Percentiles rank a stretch among this genome's conserved stretches.
These are phyloP conservation scores for Russula earlei DNA, from an alignment of 768 basidiomycete species.

Conservation along the genomic window DNA sequence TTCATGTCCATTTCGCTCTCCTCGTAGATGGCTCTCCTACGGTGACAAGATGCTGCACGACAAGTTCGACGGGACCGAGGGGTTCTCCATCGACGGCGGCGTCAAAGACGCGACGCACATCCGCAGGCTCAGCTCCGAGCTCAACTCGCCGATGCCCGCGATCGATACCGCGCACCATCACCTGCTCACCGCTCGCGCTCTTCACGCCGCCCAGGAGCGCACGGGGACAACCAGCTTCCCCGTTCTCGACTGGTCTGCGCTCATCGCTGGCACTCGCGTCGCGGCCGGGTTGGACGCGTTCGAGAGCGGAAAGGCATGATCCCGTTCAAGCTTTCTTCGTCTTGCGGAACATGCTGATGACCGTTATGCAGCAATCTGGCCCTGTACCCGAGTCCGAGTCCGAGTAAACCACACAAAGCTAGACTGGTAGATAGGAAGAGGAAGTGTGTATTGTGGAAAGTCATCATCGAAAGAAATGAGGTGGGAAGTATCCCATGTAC, in stretches of 20 bases:
- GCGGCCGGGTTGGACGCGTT: conserved; percentile 56
- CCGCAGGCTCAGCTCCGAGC: conserved; percentile 54
- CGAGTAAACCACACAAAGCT: neutral
- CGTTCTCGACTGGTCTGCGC: conserved; percentile 71
- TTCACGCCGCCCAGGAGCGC: conserved; percentile 42
- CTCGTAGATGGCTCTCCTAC: conserved; percentile 42
- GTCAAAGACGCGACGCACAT: conserved; percentile 81
- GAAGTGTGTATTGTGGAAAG: neutral
- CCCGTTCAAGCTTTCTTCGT: neutral
- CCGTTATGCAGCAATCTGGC: neutral
- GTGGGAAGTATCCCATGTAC: neutral
- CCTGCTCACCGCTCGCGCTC: conserved; percentile 67
- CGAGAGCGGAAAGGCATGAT: conserved; percentile 28
- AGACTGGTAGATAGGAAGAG: neutral
- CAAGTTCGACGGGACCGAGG: conserved; percentile 61
- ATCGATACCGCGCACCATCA: conserved; percentile 69
- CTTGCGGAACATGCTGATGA: neutral
- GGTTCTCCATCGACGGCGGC: conserved; percentile 79
- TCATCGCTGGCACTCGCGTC: conserved; percentile 69
- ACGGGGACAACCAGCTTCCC: conserved; percentile 44
- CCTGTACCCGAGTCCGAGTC: conserved; percentile 5
- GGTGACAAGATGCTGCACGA: conserved; percentile 63
- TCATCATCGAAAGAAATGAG: neutral
- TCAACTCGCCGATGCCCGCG: conserved; percentile 61
- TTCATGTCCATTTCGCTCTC: neutral